Conservation (phyloP, 257 asterid species). For the Paraleonurus japonicus region DNA sequence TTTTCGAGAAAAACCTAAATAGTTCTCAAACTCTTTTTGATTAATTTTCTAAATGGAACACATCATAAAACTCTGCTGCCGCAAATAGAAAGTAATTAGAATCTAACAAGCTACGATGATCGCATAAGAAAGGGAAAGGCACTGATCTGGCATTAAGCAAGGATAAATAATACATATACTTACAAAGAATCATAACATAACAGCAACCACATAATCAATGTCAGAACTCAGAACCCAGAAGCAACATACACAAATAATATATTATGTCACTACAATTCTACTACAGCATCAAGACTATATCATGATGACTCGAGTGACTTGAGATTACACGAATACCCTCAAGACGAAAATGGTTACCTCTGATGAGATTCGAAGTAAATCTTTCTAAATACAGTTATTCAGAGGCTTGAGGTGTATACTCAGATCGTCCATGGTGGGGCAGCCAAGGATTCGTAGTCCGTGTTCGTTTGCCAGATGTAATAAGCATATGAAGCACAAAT, state of each 20-base stretch:
- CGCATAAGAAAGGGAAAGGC: too few relatives aligned
- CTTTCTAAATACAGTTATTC: conserved; percentile 7
- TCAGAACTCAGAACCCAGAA: not conserved
- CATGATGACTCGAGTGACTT: not conserved
- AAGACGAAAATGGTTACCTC: conserved; percentile 9
- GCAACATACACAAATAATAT: conserved; percentile 3
- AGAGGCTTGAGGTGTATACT: conserved; percentile 39
- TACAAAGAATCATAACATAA: not conserved
- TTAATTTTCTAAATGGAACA: too few relatives aligned
- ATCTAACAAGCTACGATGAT: too few relatives aligned
- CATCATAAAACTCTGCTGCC: too few relatives aligned
- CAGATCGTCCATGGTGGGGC: conserved; percentile 70
- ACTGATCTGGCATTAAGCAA: too few relatives aligned
- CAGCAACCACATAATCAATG: conserved; percentile 5
- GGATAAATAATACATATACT: too few relatives aligned
- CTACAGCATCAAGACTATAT: conserved; percentile 21
- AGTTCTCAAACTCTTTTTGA: too few relatives aligned
- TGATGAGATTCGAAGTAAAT: not conserved
- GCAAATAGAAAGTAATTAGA: too few relatives aligned
- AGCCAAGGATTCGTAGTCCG: conserved; percentile 57
- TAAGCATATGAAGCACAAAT: conserved; percentile 92
- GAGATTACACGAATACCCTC: not conserved
- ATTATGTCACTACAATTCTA: not conserved
- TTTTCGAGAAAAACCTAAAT: too few relatives aligned
- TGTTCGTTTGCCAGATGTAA: conserved; percentile 96